These are phyloP conservation scores for Excoecaria cochinchinensis DNA, from an alignment of 345 rosid species.

Conservation along the genomic window DNA sequence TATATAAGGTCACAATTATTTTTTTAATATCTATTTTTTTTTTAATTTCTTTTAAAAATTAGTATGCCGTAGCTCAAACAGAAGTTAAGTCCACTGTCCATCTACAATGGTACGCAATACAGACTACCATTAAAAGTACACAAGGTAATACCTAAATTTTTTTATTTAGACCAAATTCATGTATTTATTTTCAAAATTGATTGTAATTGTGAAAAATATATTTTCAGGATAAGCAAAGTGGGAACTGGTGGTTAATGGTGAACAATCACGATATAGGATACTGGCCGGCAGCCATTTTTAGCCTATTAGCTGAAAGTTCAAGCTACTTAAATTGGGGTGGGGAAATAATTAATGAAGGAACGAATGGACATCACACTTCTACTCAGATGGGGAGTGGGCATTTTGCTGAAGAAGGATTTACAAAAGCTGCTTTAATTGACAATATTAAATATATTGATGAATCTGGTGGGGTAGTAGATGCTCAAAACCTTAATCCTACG, in stretches of 20 bases:
- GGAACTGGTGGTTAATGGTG: constrained; percentile 9
- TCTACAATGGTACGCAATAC: too few relatives aligned
- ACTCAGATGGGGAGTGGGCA: constrained; percentile 28
- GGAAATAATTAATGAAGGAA: background rate
- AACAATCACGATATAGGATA: background rate
- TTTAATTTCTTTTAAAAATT: too few relatives aligned
- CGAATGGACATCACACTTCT: constrained; percentile 10
- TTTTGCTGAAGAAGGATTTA: constrained; percentile 11
- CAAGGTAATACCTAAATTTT: too few relatives aligned
- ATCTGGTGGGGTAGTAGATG: background rate
- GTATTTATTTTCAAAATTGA: too few relatives aligned
- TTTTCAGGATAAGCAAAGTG: constrained; percentile 4
- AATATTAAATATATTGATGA: constrained; percentile 5
- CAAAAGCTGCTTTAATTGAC: constrained; percentile 10
- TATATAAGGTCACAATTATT: too few relatives aligned
- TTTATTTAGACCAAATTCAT: too few relatives aligned
- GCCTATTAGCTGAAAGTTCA: background rate
- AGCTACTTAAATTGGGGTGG: background rate
- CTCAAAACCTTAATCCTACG: background rate
- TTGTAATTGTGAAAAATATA: too few relatives aligned
- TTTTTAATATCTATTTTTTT: too few relatives aligned
- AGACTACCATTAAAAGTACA: too few relatives aligned
- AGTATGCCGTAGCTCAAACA: too few relatives aligned
- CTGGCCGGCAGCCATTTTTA: constrained; percentile 14
- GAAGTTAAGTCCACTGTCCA: too few relatives aligned